Percentiles rank a stretch among this genome's conserved stretches.
Evolutionary conservation across 176 grass and related monocot genomes (phyloP).

Genomic region (Oryza rufipogon): DNA sequence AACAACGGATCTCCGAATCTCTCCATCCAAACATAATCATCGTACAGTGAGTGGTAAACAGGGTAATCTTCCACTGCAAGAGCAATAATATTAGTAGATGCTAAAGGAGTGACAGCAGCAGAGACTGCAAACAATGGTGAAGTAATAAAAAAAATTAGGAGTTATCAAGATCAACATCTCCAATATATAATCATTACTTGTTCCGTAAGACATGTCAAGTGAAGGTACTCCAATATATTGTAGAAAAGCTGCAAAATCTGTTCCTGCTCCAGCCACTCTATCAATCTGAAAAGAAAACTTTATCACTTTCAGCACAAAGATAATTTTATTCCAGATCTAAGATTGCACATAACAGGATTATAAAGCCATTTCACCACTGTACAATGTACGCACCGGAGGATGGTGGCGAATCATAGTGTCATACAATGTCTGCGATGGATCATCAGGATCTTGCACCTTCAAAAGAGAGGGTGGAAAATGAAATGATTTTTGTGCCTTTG

Average conservation of each 20-base stretch:
- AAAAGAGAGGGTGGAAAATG: conserved; percentile 14
- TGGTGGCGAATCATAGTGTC: conserved; percentile 48
- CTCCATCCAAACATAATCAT: conserved; percentile 87
- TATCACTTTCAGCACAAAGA: conserved; percentile 37
- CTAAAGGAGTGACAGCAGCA: neutral
- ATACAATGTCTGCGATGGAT: conserved; percentile 68
- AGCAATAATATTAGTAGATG: conserved; percentile 19
- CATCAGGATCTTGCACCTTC: conserved; percentile 86
- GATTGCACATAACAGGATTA: conserved; percentile 1
- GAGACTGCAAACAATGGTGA: neutral
- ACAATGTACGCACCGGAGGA: conserved; percentile 44
- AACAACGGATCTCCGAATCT: conserved; percentile 88
- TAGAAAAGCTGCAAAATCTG: conserved; percentile 86
- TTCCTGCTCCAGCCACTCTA: conserved; percentile 80
- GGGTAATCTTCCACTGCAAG: conserved; percentile 62
- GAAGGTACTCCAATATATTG: conserved; percentile 87
- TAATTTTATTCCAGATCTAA: conserved; percentile 2
- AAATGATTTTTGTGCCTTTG: neutral
- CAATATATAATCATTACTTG: conserved; percentile 47
- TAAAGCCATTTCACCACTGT: neutral
- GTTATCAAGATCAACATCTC: neutral
- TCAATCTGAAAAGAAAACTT: conserved; percentile 63
- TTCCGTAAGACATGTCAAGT: conserved; percentile 82
- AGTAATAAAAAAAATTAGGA: neutral
- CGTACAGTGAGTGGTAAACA: conserved; percentile 87